These are phyloP conservation scores for Cyberlindnera meyerae DNA, from an alignment of 805 yeast species.

Conservation along the genomic window DNA sequence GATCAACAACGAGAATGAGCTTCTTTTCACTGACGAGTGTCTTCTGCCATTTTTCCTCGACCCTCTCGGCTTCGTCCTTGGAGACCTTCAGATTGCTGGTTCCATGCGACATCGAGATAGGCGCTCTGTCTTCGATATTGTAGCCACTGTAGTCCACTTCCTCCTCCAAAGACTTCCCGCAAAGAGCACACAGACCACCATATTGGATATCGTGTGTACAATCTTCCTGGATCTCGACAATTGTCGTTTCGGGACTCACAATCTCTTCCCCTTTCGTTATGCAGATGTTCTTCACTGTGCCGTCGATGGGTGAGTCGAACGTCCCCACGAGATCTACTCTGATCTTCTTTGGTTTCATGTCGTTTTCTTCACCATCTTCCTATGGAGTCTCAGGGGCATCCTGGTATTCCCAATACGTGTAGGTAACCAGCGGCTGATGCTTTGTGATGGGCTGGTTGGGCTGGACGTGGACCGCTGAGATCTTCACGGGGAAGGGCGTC, in stretches of 20 bases:
- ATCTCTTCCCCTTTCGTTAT: slow-evolving; percentile 60
- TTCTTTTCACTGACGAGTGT: slow-evolving; percentile 58
- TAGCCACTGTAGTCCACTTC: slow-evolving; percentile 72
- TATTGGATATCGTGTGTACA: slow-evolving; percentile 91
- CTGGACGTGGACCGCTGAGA: slow-evolving; percentile 29
- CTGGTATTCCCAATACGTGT: slow-evolving; percentile 43
- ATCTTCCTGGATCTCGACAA: slow-evolving; percentile 66
- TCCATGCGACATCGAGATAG: slow-evolving; percentile 86
- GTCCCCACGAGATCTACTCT: slow-evolving; percentile 68
- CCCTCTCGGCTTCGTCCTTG: slow-evolving; percentile 76
- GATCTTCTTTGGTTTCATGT: slow-evolving; percentile 23
- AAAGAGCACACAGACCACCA: slow-evolving; percentile 90
- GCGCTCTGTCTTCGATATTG: slow-evolving; percentile 59
- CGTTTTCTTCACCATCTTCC: slow-evolving; percentile 21
- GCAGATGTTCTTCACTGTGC: slow-evolving; percentile 48
- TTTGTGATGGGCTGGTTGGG: slow-evolving; percentile 31
- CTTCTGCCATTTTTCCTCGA: slow-evolving; percentile 63
- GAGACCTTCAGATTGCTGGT: slow-evolving; percentile 80
- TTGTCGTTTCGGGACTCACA: slow-evolving; percentile 36
- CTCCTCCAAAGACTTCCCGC: slow-evolving; percentile 73
- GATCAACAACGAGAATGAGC: slow-evolving; percentile 87
- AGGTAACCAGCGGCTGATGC: slow-evolving; percentile 34
- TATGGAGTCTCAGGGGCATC: slow-evolving; percentile 27
- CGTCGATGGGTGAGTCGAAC: slow-evolving; percentile 81
- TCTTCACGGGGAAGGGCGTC: slow-evolving; percentile 36